Base-by-base conservation (phyloP, 768 basidiomycete species). In the Trametes sanguinea region DNA sequence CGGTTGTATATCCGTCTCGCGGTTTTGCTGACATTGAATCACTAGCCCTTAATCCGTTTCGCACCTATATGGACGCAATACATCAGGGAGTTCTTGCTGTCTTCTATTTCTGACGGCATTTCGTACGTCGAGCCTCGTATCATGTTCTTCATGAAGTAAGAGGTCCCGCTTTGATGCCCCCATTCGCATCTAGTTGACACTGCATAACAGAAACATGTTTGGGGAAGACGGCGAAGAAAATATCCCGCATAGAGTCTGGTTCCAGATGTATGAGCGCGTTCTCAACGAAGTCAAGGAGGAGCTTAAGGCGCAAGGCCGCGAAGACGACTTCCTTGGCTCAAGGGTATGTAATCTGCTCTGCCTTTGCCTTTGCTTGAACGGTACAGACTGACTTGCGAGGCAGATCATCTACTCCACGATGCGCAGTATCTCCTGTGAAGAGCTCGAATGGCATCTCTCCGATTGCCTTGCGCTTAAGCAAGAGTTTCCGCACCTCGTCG, bases 381-480 rank as follows among this genome's bases (percentile, higher is more conserved):
- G 14, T 22, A 22, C 22, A 22, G 22, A 22, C 22, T 22, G 5
- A 29, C 40, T 9, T 10, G 10, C 8, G 51, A n/a, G 35, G n/a
- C 60, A 91, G 88, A 82, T 92, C 48, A 91, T 92, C 58, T 91
- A 91, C 67, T 78, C 83, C 4, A 87, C 88, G 0, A 67, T 89
- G 46, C 81, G 86, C 29, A 74, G 80, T 62, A 77, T 87, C 50
- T 76, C 81, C 1, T 73, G 76, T 7, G 83, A 87, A 48, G 82
- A 84, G 60, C 69, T 92, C 13, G 81, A 83, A 32, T 84, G 81
- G 81, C 86, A 85, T 69, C 72, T 85, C n/a, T 86, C 89, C 59
- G 90, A 93, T 65, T 90, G 90, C 65, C 83, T 92, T 54, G 74
- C 76, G 7, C 76, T 92, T 62, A 92, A 90, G 72, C 82, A 88